phyloP scores from a whole-genome alignment of 2,329 filamentous ascomycete genomes.

The Fusarium illudens region DNA sequence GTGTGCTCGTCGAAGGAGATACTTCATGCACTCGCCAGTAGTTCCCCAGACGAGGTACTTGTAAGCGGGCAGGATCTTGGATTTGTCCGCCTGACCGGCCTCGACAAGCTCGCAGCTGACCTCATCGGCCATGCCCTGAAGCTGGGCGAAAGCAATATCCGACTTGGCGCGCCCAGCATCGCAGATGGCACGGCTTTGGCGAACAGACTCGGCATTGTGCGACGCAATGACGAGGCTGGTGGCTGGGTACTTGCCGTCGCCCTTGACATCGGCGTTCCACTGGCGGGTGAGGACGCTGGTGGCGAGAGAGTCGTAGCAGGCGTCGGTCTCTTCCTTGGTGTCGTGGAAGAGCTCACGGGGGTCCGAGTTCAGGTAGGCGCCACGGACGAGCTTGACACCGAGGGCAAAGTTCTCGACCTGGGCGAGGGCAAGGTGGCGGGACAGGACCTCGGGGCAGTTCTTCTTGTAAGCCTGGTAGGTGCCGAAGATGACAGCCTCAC shows the following conservation, averaged over 20 bases:
- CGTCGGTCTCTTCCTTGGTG: conserved; percentile 75
- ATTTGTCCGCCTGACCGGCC: conserved; percentile 45
- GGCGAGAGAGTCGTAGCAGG: conserved; percentile 76
- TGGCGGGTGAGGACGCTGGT: conserved; percentile 70
- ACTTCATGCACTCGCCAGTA: conserved; percentile 85
- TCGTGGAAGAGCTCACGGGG: conserved; percentile 75
- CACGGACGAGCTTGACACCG: conserved; percentile 79
- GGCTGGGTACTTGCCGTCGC: conserved; percentile 59
- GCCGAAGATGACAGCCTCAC: conserved; percentile 77
- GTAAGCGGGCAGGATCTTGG: conserved; percentile 64
- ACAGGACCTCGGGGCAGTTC: conserved; percentile 64
- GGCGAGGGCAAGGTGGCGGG: conserved; percentile 67
- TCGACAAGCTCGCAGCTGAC: conserved; percentile 72
- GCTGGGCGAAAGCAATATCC: conserved; percentile 66
- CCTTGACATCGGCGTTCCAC: conserved; percentile 48
- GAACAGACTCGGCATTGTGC: conserved; percentile 81
- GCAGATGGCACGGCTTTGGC: conserved; percentile 61
- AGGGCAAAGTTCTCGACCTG: conserved; percentile 69
- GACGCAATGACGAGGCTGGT: conserved; percentile 78
- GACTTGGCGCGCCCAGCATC: conserved; percentile 54
- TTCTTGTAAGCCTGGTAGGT: conserved; percentile 84
- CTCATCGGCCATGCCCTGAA: conserved; percentile 96
- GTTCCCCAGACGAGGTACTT: conserved; percentile 77
- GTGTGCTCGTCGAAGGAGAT: conserved; percentile 68
- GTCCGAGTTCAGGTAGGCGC: conserved; percentile 76